A percentile compares a stretch with the other conserved stretches of the same genome.
Conservation (phyloP, 2,329 filamentous ascomycete species). For the Hymenoscyphus albidus region DNA sequence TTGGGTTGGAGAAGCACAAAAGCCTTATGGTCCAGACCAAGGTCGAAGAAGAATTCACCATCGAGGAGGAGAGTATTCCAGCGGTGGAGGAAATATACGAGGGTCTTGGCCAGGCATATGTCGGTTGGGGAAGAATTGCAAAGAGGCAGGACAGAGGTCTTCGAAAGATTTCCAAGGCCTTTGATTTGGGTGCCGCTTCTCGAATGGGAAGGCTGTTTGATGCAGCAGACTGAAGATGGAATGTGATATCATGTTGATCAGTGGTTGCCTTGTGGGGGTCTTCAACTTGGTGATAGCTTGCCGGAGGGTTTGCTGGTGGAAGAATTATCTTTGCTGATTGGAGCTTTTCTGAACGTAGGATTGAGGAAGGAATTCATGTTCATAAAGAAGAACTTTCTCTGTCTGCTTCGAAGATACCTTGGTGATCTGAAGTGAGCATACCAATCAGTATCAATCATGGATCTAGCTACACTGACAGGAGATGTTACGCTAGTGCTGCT, state of each 20-base stretch:
- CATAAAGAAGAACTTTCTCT: background rate
- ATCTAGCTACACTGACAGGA: too few species aligned
- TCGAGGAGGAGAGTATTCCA: conserved; percentile 13
- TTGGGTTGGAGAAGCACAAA: conserved; percentile 24
- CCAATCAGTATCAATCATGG: too few species aligned
- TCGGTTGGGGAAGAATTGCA: conserved; percentile 24
- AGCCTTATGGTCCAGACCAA: conserved; percentile 11
- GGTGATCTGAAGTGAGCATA: background rate
- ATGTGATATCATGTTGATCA: background rate
- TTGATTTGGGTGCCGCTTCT: conserved; percentile 3
- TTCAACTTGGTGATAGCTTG: background rate
- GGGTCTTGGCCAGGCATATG: conserved; percentile 1
- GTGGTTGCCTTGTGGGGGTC: background rate
- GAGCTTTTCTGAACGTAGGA: background rate
- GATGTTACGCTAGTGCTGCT: too few species aligned
- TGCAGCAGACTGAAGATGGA: background rate
- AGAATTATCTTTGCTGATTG: background rate
- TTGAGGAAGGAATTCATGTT: background rate
- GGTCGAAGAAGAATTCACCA: background rate
- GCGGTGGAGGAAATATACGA: conserved; percentile 16
- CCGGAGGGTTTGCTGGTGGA: background rate
- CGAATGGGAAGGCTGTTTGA: conserved; percentile 7
- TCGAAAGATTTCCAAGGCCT: conserved; percentile 22
- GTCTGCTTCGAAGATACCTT: background rate
- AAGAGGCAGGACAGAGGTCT: conserved; percentile 25